phyloP scores from a whole-genome alignment of 805 yeast genomes.

The Saccharomycopsis sp. region DNA sequence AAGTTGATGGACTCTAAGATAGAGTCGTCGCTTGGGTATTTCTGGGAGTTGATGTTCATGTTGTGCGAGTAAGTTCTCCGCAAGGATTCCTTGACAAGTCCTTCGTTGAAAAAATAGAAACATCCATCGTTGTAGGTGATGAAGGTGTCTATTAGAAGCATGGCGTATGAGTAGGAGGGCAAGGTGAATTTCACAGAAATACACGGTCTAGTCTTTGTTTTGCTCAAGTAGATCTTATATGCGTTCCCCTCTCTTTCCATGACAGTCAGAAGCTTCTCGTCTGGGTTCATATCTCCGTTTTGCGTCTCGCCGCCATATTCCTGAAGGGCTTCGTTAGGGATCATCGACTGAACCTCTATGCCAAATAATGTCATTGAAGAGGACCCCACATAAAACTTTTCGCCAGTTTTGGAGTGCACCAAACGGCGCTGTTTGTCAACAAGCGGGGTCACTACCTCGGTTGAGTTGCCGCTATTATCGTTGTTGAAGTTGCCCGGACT shows the following conservation, averaged over 20 bases:
- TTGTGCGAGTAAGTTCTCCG: conserved; percentile 54
- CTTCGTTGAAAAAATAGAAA: conserved; percentile 79
- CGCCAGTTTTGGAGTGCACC: conserved; percentile 70
- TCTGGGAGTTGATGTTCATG: conserved; percentile 24
- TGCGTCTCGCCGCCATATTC: conserved; percentile 9
- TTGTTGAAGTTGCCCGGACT: conserved; percentile 1
- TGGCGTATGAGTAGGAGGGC: conserved; percentile 72
- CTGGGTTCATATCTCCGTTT: conserved; percentile 18
- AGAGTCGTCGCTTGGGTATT: conserved; percentile 34
- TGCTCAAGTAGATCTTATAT: conserved; percentile 60
- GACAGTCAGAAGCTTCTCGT: conserved; percentile 40
- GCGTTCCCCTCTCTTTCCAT: conserved; percentile 74
- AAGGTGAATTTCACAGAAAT: conserved; percentile 62
- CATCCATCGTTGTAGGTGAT: conserved; percentile 79
- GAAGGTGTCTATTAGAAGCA: conserved; percentile 67
- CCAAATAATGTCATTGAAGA: conserved; percentile 81
- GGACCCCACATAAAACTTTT: conserved; percentile 69
- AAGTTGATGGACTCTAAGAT: conserved; percentile 75
- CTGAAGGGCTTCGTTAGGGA: conserved; percentile 30
- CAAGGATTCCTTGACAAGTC: conserved; percentile 61
- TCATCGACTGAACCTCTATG: conserved; percentile 63
- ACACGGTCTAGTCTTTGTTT: conserved; percentile 61
- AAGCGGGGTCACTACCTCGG: conserved; percentile 63
- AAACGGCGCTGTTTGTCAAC: conserved; percentile 65
- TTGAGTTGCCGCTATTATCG: conserved; percentile 17